Conservation (phyloP, 352 stramenopile genomes). For the Globisporangium parvum region DNA sequence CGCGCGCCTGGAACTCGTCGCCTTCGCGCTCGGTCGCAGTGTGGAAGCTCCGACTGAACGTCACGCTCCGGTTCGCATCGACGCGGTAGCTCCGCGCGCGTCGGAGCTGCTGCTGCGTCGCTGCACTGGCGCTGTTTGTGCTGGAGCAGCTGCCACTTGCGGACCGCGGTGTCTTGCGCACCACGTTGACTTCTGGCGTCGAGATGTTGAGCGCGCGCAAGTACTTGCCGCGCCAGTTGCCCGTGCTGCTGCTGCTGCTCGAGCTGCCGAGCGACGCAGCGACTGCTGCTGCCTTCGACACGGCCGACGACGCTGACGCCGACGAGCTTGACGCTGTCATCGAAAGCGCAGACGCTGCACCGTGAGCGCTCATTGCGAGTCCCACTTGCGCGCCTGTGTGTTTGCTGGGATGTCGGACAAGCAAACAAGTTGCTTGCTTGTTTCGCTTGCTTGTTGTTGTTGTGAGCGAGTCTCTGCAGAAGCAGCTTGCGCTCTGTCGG, state of each 20-base stretch:
- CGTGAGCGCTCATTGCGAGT: neutral
- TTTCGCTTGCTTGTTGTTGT: no score
- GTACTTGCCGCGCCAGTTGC: constrained; percentile 73
- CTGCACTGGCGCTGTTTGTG: neutral
- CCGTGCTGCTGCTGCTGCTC: constrained; percentile 11
- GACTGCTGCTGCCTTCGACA: neutral
- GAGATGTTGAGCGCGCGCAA: constrained; percentile 73
- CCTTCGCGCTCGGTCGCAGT: constrained; percentile 20
- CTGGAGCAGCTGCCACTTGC: neutral
- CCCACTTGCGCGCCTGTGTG: no score
- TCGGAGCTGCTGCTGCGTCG: constrained; percentile 27
- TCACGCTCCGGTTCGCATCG: constrained; percentile 1
- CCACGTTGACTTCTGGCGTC: constrained; percentile 27
- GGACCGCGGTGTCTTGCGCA: constrained; percentile 2
- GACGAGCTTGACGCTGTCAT: neutral
- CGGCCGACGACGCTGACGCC: neutral
- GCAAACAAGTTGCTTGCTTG: no score
- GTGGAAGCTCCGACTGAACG: constrained; percentile 20
- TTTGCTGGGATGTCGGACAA: no score
- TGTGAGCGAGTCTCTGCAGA: no score
- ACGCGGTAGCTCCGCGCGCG: constrained; percentile 6
- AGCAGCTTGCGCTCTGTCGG: no score
- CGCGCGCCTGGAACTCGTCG: constrained; percentile 19
- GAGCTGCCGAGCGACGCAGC: neutral
- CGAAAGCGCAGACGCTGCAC: neutral